phyloP scores from a whole-genome alignment of 495 filamentous ascomycete species.

The Xylaria longipes region DNA sequence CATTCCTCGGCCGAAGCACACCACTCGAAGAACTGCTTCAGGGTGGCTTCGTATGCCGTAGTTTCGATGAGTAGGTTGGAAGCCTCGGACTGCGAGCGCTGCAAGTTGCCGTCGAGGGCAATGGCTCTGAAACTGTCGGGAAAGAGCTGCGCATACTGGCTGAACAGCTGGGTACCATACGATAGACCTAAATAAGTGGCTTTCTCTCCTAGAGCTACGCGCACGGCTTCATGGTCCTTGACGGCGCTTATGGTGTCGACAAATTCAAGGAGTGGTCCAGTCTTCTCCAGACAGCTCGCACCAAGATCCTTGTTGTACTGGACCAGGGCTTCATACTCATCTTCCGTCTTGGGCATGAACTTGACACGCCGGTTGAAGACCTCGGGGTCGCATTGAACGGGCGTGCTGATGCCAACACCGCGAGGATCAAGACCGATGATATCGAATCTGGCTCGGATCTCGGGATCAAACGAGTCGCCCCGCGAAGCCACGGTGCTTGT shows the following conservation, averaged over 20 bases:
- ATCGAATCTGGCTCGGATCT: constrained; percentile 39
- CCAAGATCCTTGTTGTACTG: constrained; percentile 43
- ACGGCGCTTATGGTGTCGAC: constrained; percentile 51
- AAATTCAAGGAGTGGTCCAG: constrained; percentile 43
- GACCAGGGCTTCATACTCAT: constrained; percentile 39
- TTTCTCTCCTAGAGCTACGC: constrained; percentile 45
- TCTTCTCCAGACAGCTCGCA: constrained; percentile 45
- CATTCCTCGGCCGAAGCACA: constrained; percentile 37
- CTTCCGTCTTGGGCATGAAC: constrained; percentile 41
- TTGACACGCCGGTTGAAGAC: constrained; percentile 43
- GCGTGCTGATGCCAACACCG: constrained; percentile 46
- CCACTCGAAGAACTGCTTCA: constrained; percentile 50
- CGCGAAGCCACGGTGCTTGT: constrained; percentile 26
- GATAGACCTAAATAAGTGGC: constrained; percentile 52
- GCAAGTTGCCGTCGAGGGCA: constrained; percentile 42
- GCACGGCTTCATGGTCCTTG: constrained; percentile 53
- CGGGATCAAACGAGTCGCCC: constrained; percentile 29
- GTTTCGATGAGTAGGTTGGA: constrained; percentile 39
- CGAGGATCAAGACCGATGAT: constrained; percentile 42
- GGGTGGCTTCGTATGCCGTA: constrained; percentile 37
- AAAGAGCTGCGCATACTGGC: constrained; percentile 48
- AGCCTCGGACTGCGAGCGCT: constrained; percentile 43
- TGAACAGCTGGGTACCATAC: constrained; percentile 62
- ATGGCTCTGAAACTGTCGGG: constrained; percentile 39
- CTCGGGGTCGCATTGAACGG: constrained; percentile 45